Base-by-base conservation (phyloP, 805 yeast genomes). In the Starmera amethionina region DNA sequence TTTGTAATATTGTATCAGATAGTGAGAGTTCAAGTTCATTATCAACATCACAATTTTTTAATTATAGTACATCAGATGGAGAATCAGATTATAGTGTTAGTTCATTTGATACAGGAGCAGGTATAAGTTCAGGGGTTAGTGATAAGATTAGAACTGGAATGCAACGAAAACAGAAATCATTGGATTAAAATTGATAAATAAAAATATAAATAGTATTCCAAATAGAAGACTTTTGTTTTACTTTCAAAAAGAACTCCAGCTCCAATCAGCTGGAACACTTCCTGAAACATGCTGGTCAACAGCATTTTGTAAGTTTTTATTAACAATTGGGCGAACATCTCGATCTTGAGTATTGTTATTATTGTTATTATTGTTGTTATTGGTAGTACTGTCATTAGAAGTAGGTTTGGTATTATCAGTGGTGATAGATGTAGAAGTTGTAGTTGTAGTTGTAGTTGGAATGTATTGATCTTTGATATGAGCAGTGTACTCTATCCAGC, bases 231-330 rank as follows among this genome's bases (percentile, higher is more conserved):
- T 22, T 22, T 22, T 5, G 3, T 22, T 22, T 22, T 22, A 7
- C 5, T 36, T 14, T 52, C 62, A 80, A 50, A 80, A 80, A 15
- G 86, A 79, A 45, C 83, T 76, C 89, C 89, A 81, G 50, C 75
- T 77, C 88, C 88, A 81, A 55, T 81, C 83, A 14, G 81, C 85
- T 12, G 87, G 87, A 9, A 80, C 77, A 34, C 64, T 63, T 2
- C 73, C 75, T 22, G 27, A 22, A 1, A 60, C 68, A n/a, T 55
- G 47, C 40, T 59, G 54, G 13, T 56, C 59, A 39, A 51, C 41
- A 46, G 46, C 47, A 53, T 46, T 46, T 42, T 45, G n/a, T 19
- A 39, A 27, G 10, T 30, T 36, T 15, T 45, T 42, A 5, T 30
- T 30, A 13, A 34, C 34, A 10, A 13, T 16, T 16, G 18, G 18